Conservation (phyloP, 2,329 filamentous ascomycete genomes). For the Gnomoniopsis sp. region DNA sequence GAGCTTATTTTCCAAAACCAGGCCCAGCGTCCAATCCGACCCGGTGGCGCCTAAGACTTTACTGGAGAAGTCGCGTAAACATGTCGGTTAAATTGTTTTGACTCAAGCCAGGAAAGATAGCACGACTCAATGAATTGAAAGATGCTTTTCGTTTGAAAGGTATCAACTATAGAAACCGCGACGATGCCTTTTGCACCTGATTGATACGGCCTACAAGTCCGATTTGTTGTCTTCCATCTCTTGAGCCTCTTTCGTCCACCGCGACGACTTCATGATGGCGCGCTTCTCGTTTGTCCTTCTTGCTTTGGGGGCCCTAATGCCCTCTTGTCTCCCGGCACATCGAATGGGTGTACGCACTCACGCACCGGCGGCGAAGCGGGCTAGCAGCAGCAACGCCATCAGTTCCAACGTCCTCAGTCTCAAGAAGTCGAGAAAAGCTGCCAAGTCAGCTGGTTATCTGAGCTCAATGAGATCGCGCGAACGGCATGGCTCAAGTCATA, state of each 20-base stretch:
- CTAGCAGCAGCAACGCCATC: constrained; percentile 3
- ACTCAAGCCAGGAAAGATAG: too few relatives aligned
- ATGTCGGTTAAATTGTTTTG: too few relatives aligned
- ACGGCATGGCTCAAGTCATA: background rate
- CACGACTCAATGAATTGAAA: too few relatives aligned
- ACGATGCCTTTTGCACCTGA: background rate
- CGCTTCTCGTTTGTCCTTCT: background rate
- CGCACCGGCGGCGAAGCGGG: background rate
- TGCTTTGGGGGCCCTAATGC: background rate
- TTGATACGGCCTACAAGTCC: background rate
- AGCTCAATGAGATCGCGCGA: background rate
- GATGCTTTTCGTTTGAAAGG: too few relatives aligned
- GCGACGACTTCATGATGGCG: background rate
- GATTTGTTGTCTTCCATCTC: background rate
- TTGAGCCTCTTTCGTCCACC: background rate
- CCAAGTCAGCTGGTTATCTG: constrained; percentile 9
- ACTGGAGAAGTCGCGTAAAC: too few relatives aligned
- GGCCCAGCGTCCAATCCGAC: too few relatives aligned
- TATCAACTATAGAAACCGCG: too few relatives aligned
- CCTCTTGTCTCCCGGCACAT: background rate
- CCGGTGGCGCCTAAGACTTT: too few relatives aligned
- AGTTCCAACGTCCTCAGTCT: constrained; percentile 6
- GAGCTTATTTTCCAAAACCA: too few relatives aligned
- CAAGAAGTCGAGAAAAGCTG: background rate
- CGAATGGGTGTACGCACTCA: background rate